A percentile compares a stretch with the other conserved stretches of the same genome.
phyloP scores from a whole-genome alignment of 306 rosid genomes.

The Cicer arietinum region DNA sequence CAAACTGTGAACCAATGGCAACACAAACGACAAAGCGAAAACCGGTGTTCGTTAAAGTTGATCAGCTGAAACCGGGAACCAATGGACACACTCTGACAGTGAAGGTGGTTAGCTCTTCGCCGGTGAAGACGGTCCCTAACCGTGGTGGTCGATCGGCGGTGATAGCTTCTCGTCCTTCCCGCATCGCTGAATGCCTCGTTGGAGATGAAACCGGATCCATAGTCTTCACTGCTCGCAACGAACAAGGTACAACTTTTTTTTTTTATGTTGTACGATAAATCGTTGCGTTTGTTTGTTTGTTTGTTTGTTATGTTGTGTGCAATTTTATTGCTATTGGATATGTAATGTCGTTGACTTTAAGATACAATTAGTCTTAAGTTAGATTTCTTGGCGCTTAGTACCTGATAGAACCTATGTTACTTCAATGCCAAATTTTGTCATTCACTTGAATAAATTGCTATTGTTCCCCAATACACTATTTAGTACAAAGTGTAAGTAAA shows the following conservation, averaged over 20 bases:
- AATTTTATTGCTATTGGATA: background rate
- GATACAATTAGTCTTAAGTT: background rate
- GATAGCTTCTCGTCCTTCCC: constrained; percentile 57
- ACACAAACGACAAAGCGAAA: constrained; percentile 69
- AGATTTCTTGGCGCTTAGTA: background rate
- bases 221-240: constrained; percentile 87
- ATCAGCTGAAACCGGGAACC: constrained; percentile 79
- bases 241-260: constrained; percentile 61
- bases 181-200: constrained; percentile 75
- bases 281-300: background rate
- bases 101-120: constrained; percentile 70
- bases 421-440: background rate
- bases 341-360: constrained; percentile 16
- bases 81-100: constrained; percentile 84
- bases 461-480: too few relatives aligned
- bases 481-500: too few relatives aligned
- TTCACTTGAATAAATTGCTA: background rate
- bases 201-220: constrained; percentile 84
- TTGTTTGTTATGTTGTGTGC: background rate
- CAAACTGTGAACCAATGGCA: constrained; percentile 51
- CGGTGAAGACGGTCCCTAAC: constrained; percentile 48
- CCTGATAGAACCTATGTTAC: background rate
- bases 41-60: constrained; percentile 83
- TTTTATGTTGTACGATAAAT: background rate
- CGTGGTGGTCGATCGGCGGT: constrained; percentile 62